Evolutionary conservation across 345 rosid species (phyloP), one percentile per base, ranked within the genome.

Genomic region (Pelargonium nanum): DNA sequence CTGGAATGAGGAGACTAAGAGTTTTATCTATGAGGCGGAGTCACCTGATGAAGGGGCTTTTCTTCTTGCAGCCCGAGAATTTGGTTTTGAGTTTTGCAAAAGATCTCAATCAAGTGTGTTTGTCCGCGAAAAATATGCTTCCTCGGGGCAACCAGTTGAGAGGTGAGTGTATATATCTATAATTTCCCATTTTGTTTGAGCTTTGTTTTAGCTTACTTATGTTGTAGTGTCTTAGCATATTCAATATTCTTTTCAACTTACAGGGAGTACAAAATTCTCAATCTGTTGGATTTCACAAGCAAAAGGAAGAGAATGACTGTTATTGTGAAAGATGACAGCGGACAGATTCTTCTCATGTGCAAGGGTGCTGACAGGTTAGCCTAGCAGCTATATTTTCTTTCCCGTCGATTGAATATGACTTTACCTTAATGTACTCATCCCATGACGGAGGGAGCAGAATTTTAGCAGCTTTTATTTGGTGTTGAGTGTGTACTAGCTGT

Each of bases 361-460:
- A 94, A 94, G 81, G 99, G 99, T 70, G 99, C 99, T 2, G 99
- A 94, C 83, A 93, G 99, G 99, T 93, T 73, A 79, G 85, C 54
- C 58, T 63, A 66, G 22, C 60, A 22, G 44, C 50, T 30, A 15
- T 22, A 23, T 13, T 62, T 73, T 25, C 32, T 25, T 24, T 23
- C 9, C 52, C 22, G 56, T 22, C 19, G 26, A 54, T n/a, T n/a
- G 58, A 23, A 6, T 2, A 0, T 56, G 22, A 21, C 55, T 1
- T 51, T 53, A 16, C 24, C 22, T 19, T 26, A 17, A n/a, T 32
- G 53, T 56, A 26, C 17, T 56, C 26, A 56, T 56, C 59, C 26
- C 59, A 6, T 24, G 59, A 25, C 21, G 26, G 19, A 56, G 59
- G 13, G 4, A 25, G 59, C 19, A 16, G n/a, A 0, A 16, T 16